Evolutionary conservation across 2,329 filamentous ascomycete genomes (phyloP), one percentile per base, ranked within the genome.

Genomic region (Penicillium polonicum): DNA sequence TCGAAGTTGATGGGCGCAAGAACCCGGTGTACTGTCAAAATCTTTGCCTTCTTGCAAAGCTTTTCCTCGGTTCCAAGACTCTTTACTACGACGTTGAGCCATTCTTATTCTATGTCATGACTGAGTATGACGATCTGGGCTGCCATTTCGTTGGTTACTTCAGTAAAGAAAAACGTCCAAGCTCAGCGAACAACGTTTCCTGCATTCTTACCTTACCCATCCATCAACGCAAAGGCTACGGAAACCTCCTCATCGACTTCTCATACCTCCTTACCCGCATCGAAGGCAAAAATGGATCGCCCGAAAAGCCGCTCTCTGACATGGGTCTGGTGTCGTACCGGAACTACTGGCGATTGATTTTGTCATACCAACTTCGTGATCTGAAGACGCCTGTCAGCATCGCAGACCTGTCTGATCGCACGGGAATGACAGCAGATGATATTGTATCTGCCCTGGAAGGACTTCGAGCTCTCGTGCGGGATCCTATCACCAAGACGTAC

Each of bases 11-110:
- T 71, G 94, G 94, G 1, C 85, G 92, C 31, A 86, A 95, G 57
- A 95, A 99, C 72, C 85, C 93, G 4, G 96, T 93, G 1, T 99
- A 94, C 87, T 99, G 94, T 70, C 89, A 95, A 52, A 99, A 99
- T 67, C 83, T 99, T 5, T 99, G 94, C 74, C 80, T 99, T 10
- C 81, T 99, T 17, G 94, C 89, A 23, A 99, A 99, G 71, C 90
- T 97, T 78, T 99, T 99, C 72, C 83, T 99, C 38, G 94, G 96
- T 65, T 95, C 97, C 74, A 99, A 99, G 76, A 97, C 94, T 5
- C 85, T 99, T 8, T 99, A 97, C 80, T 99, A 99, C 78, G 94
- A 99, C 68, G 94, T 99, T n/a, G 94, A 99, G 63, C 94, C 94
- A 0, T 99, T 99, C 72, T 79, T 99, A 36, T 99, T 99, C 79